Conservation (phyloP, 106 monocot genomes). For the Alisma plantagoaquatica region DNA sequence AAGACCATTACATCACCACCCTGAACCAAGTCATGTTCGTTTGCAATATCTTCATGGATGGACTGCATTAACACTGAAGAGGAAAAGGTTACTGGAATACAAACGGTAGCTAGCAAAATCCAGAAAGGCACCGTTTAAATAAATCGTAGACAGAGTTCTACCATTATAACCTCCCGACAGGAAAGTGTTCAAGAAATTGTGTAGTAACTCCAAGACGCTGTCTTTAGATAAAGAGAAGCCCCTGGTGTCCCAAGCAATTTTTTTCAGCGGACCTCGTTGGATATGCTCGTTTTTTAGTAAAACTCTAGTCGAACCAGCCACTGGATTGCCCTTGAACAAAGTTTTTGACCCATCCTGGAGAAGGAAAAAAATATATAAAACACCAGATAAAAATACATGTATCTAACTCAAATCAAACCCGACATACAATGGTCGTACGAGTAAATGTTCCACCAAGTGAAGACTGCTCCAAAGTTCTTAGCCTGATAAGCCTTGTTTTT, state of each 20-base stretch:
- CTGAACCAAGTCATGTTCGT: slow-evolving; percentile 62
- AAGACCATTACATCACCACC: slow-evolving; percentile 56
- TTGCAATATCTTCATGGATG: slow-evolving; percentile 54
- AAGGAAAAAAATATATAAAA: slow-evolving; percentile 2
- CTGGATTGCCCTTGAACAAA: slow-evolving; percentile 61
- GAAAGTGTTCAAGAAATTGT: slow-evolving; percentile 61
- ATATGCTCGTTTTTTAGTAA: slow-evolving; percentile 45
- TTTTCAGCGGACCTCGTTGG: slow-evolving; percentile 74
- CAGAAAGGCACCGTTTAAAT: not conserved
- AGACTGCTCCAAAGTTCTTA: slow-evolving; percentile 36
- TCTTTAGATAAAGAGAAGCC: slow-evolving; percentile 31
- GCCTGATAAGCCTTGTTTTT: slow-evolving; percentile 34
- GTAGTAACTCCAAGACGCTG: slow-evolving; percentile 34
- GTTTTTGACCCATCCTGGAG: slow-evolving; percentile 83
- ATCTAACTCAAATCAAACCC: not conserved
- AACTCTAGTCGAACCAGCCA: slow-evolving; percentile 28
- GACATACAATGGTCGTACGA: slow-evolving; percentile 47
- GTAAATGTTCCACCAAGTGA: slow-evolving; percentile 72
- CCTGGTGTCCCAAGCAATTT: slow-evolving; percentile 61
- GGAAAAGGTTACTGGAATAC: slow-evolving; percentile 14
- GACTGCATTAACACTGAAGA: slow-evolving; percentile 89
- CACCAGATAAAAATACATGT: not conserved
- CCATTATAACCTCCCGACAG: slow-evolving; percentile 86
- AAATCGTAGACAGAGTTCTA: slow-evolving; percentile 7
- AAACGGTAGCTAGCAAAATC: too few relatives aligned